A percentile compares a stretch with the other conserved stretches of the same genome.
phyloP scores from a whole-genome alignment of 2,329 filamentous ascomycete genomes.

The Colletotrichum sansevieriae region DNA sequence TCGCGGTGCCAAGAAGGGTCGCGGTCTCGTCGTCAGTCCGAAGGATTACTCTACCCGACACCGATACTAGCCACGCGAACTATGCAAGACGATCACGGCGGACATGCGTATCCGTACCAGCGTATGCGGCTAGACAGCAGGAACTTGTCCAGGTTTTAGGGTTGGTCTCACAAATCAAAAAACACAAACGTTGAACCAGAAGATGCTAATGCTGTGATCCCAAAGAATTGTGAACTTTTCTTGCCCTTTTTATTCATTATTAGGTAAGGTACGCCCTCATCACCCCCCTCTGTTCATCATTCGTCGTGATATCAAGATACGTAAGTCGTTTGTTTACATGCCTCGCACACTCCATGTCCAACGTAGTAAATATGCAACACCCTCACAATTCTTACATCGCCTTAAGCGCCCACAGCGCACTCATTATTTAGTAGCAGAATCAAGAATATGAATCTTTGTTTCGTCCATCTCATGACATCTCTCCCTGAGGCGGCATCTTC shows the following conservation, averaged over 20 bases:
- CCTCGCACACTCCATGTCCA: slow-evolving; percentile 17
- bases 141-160: slow-evolving; percentile 39
- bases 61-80: slow-evolving; percentile 47
- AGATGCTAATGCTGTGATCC: slow-evolving; percentile 37
- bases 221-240: slow-evolving; percentile 33
- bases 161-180: slow-evolving; percentile 47
- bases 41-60: slow-evolving; percentile 71
- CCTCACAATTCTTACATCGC: background rate
- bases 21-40: slow-evolving; percentile 95
- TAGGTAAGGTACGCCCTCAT: slow-evolving; percentile 34
- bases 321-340: slow-evolving; percentile 34
- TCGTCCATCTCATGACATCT: slow-evolving; percentile 47
- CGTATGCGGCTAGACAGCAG: background rate
- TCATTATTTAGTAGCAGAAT: slow-evolving; percentile 11
- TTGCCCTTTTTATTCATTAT: slow-evolving; percentile 27
- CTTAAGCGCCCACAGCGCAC: background rate
- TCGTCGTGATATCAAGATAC: slow-evolving; percentile 34
- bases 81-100: background rate
- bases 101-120: background rate
- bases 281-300: slow-evolving; percentile 24
- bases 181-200: slow-evolving; percentile 21
- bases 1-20: slow-evolving; percentile 96
- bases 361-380: slow-evolving; percentile 4
- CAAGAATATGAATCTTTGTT: background rate
- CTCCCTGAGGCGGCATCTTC: slow-evolving; percentile 52